These are phyloP conservation scores for Nakazawaea wickerhamii DNA, from an alignment of 805 yeast genomes.

Conservation along the genomic window DNA sequence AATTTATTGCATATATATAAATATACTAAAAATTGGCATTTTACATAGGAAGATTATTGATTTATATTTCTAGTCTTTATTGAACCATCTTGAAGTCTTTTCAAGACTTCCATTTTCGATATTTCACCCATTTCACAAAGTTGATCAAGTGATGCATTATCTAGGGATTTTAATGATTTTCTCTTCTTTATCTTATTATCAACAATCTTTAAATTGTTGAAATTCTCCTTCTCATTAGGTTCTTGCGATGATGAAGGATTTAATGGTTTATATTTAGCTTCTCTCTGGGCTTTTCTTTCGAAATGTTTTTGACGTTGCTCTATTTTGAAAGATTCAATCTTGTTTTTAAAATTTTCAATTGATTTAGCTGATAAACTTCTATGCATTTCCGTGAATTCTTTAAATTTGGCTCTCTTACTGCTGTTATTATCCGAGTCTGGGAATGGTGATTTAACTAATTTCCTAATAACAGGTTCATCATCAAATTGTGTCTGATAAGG, in stretches of 20 bases:
- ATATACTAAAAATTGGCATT: too few relatives aligned
- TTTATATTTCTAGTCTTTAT: constrained; percentile 2
- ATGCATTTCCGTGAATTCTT: background rate
- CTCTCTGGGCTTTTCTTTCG: background rate
- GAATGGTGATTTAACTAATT: background rate
- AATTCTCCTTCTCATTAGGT: background rate
- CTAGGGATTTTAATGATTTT: background rate
- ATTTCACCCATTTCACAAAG: constrained; percentile 4
- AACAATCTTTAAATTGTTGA: constrained; percentile 4
- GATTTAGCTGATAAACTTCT: too few relatives aligned
- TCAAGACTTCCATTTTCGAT: constrained; percentile 2
- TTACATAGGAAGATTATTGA: too few relatives aligned
- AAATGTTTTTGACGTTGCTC: constrained; percentile 1
- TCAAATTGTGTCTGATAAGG: background rate
- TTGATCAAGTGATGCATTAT: background rate
- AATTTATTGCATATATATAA: too few relatives aligned
- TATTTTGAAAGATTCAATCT: constrained; percentile 3
- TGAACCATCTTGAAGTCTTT: constrained; percentile 9
- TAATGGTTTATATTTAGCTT: background rate
- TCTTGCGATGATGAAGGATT: background rate
- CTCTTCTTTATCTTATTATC: constrained; percentile 7
- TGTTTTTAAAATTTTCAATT: constrained; percentile 2
- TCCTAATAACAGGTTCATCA: background rate
- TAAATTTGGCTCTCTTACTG: background rate
- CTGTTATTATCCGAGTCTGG: background rate